Percentiles rank a stretch among this genome's conserved stretches.
Conservation (phyloP, 345 rosid species). For the Zanthoxylum bungeanum region DNA sequence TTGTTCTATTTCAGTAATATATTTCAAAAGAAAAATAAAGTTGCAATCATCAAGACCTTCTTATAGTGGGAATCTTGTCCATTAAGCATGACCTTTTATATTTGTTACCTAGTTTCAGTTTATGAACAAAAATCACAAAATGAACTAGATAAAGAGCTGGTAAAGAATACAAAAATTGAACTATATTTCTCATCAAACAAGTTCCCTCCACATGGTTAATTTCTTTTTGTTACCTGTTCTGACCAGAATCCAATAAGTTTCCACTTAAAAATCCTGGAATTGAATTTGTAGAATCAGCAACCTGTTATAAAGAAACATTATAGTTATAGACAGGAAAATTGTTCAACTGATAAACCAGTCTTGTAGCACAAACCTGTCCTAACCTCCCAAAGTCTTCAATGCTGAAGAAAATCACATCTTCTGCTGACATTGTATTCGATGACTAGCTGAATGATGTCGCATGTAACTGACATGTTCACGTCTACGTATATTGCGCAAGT, state of each 20-base stretch:
- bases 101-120: background rate
- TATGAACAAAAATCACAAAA: background rate
- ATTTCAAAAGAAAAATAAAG: background rate
- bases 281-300: slow-evolving; percentile 1
- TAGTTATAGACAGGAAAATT: background rate
- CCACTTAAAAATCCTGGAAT: background rate
- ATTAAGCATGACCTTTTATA: background rate
- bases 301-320: background rate
- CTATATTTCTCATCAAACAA: background rate
- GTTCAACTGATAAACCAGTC: background rate
- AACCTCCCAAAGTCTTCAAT: background rate
- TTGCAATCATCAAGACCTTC: too few species aligned
- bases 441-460: background rate
- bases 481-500: background rate
- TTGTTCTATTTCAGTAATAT: background rate
- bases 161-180: background rate
- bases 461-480: too few species aligned
- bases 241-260: background rate
- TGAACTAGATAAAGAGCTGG: background rate
- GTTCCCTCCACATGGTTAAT: background rate
- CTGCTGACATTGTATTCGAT: background rate
- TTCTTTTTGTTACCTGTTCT: background rate
- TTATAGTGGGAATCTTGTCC: too few species aligned
- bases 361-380: background rate
- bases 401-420: background rate